Base-by-base conservation (phyloP, 2,329 filamentous ascomycete genomes). In the Fusarium circinatum region DNA sequence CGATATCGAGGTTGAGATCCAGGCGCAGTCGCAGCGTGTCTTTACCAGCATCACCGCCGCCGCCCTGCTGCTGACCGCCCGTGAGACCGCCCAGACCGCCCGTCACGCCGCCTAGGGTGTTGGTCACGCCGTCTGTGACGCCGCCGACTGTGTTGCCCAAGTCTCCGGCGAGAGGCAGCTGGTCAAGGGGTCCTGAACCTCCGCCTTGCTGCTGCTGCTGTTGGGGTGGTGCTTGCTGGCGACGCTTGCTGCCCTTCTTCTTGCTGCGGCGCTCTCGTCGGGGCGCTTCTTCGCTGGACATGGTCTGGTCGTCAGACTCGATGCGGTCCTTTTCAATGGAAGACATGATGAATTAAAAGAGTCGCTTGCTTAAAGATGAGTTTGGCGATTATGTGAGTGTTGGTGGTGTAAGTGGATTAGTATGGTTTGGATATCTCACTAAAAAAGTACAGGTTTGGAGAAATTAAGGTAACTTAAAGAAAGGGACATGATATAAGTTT, bases 1-100 rank as follows among this genome's bases (percentile, higher is more conserved):
- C 94, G 62, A 96, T 88, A 73, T 96, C 94, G 64, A 96, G 85
- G 82, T 96, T 96, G 69, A 95, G 86, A 80, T 96, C 94, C 26
- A 96, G 84, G 51, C 91, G 88, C 77, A 96, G 83, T 79, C 92
- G 91, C 79, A 81, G 71, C 44, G 93, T 92, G 78, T 94, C 91
- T 68, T 89, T 86, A 78, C 87, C 85, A 78, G 86, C 85, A 76
- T 82, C 79, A 47, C 80, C 80, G 39, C 78, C 81, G 26, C 70
- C 79, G 62, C 80, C 80, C 67, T 83, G 78, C 67, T 82, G 76
- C 67, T 83, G 78, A 68, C 83, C 79, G 62, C 84, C 76, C 42
- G 82, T 82, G 55, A 83, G 78, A 70, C 83, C 79, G 55, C 84
- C 76, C 47, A 82, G 82, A 52, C 79, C 76, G 68, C 81, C 80